Conservation (phyloP, 257 asterid genomes). For the Nicotiana undulata region DNA sequence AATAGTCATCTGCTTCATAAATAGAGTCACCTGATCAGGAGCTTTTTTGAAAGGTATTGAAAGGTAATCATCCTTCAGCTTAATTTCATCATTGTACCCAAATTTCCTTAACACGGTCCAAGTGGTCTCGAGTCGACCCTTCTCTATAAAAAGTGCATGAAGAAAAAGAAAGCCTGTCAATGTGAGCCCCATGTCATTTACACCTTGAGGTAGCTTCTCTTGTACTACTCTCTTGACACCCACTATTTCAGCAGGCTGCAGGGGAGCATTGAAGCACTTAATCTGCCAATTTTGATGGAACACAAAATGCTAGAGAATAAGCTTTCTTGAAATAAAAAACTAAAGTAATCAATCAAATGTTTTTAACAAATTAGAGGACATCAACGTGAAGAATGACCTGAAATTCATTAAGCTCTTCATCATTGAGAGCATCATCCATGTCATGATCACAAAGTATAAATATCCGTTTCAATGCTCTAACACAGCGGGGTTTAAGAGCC, state of each 20-base stretch:
- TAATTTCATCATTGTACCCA: constrained; percentile 81
- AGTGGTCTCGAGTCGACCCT: constrained; percentile 80
- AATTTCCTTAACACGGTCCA: constrained; percentile 89
- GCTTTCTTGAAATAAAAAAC: not conserved
- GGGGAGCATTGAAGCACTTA: constrained; percentile 83
- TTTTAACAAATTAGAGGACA: not conserved
- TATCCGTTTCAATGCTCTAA: constrained; percentile 82
- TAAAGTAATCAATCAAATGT: not conserved
- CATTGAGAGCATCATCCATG: constrained; percentile 83
- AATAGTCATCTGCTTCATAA: constrained; percentile 2
- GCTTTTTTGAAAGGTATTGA: constrained; percentile 63
- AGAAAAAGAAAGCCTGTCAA: constrained; percentile 84
- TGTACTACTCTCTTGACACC: constrained; percentile 85
- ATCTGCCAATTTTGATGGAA: constrained; percentile 35
- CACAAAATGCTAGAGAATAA: constrained; percentile 7
- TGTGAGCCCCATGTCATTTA: constrained; percentile 83
- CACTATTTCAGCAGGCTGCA: constrained; percentile 82
- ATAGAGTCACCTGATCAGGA: constrained; percentile 79
- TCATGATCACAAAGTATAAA: constrained; percentile 86
- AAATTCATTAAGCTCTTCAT: constrained; percentile 86
- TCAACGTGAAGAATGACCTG: constrained; percentile 48
- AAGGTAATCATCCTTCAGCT: constrained; percentile 66
- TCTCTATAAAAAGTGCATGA: constrained; percentile 93
- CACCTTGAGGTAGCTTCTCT: constrained; percentile 86
- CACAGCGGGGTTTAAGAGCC: constrained; percentile 75